phyloP scores from a whole-genome alignment of 2,329 filamentous ascomycete genomes.

The Aspergillus amoenus region DNA sequence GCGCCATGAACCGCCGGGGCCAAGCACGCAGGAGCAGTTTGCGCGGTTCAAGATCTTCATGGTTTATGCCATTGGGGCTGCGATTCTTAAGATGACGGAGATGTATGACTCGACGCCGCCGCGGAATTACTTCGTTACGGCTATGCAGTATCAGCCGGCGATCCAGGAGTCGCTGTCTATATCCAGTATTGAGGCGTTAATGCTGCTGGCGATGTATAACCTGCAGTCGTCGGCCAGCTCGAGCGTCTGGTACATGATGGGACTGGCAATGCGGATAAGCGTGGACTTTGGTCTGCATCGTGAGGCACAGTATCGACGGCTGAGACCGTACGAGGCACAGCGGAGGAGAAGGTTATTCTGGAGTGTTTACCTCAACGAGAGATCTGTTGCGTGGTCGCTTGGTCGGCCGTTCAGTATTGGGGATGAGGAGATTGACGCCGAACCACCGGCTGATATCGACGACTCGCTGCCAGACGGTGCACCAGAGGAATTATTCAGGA shows the following conservation, averaged over 20 bases:
- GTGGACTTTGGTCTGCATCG: slow-evolving; percentile 26
- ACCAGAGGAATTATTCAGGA: not conserved
- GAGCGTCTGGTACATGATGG: slow-evolving; percentile 28
- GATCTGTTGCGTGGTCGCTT: slow-evolving; percentile 27
- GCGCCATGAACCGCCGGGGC: not conserved
- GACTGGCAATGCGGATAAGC: slow-evolving; percentile 27
- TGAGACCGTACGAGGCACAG: slow-evolving; percentile 16
- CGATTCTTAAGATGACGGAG: slow-evolving; percentile 19
- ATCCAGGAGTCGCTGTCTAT: slow-evolving; percentile 12
- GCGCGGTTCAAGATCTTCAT: slow-evolving; percentile 23
- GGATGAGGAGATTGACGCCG: slow-evolving; percentile 33
- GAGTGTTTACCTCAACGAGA: slow-evolving; percentile 32
- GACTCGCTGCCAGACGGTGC: slow-evolving; percentile 7
- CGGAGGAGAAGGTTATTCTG: slow-evolving; percentile 30
- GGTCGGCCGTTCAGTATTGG: slow-evolving; percentile 33
- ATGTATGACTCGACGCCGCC: slow-evolving; percentile 18
- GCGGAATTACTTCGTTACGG: slow-evolving; percentile 12
- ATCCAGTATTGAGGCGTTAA: slow-evolving; percentile 22
- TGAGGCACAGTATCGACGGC: slow-evolving; percentile 15
- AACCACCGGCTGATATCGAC: slow-evolving; percentile 18
- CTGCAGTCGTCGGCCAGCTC: slow-evolving; percentile 22
- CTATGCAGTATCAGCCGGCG: slow-evolving; percentile 15
- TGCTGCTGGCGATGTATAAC: slow-evolving; percentile 25
- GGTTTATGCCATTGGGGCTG: slow-evolving; percentile 23
- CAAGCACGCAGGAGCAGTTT: slow-evolving; percentile 12